phyloP scores from a whole-genome alignment of 257 asterid species.

The Gentiana straminea region DNA sequence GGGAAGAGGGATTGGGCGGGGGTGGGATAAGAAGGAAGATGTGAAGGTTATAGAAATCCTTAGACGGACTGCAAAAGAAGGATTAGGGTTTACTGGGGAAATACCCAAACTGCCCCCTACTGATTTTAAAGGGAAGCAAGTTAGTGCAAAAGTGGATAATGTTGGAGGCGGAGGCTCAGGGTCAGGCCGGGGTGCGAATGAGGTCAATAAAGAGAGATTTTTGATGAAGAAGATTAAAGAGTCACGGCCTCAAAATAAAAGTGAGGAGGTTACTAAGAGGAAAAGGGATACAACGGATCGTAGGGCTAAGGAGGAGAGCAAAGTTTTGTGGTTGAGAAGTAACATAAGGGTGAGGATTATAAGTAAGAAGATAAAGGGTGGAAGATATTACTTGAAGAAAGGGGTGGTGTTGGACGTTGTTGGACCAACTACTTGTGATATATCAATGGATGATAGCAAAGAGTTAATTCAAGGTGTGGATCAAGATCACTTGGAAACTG shows the following conservation, averaged over 20 bases:
- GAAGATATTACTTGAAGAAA: conserved; percentile 56
- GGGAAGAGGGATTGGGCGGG: conserved; percentile 76
- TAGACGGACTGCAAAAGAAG: conserved; percentile 63
- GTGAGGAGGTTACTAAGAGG: conserved; percentile 5
- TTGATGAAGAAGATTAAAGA: conserved; percentile 49
- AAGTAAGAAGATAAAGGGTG: conserved; percentile 55
- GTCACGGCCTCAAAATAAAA: conserved; percentile 22
- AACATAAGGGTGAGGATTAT: conserved; percentile 69
- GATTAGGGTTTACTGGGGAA: conserved; percentile 52
- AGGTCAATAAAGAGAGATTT: conserved; percentile 52
- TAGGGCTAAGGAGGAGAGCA: conserved; percentile 12
- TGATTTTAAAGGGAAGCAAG: conserved; percentile 18
- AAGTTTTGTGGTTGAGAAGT: conserved; percentile 57
- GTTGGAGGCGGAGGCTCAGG: conserved; percentile 57
- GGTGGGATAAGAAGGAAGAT: conserved; percentile 61
- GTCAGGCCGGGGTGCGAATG: conserved; percentile 43
- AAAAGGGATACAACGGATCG: conserved; percentile 7
- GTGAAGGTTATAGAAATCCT: conserved; percentile 35
- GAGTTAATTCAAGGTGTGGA: conserved; percentile 73
- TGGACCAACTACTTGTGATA: conserved; percentile 59
- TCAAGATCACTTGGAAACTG: conserved; percentile 68
- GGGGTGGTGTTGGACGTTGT: conserved; percentile 75
- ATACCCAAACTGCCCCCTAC: conserved; percentile 15
- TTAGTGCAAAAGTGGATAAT: conserved; percentile 3
- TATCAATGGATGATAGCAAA: conserved; percentile 53